Base-by-base conservation (phyloP, 352 stramenopile species). In the Elongisporangium undulatum region DNA sequence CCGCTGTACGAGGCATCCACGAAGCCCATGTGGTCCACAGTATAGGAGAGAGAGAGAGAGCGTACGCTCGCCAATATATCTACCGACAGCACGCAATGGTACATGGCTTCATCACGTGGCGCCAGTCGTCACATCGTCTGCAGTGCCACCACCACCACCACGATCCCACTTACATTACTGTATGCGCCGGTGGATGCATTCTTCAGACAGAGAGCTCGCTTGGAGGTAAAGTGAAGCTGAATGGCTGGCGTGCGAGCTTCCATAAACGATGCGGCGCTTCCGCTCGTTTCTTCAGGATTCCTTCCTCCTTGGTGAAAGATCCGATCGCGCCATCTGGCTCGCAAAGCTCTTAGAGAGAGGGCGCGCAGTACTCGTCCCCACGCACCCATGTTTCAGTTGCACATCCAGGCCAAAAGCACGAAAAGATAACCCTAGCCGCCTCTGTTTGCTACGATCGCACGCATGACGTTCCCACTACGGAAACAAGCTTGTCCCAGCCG, bases 11-110 rank as follows among this genome's bases (percentile, higher is more conserved):
- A 79, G 39, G 57, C 66, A 10, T 62, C 69, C 39, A 83, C 63
- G 62, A 83, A 81, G 58, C 71, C 74, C 2, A 73, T 83, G 69
- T 81, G 71, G 75, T 81, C 75, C 13, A 85, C 73, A 1, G 75
- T 85, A 20, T 85, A 57, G 53, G 26, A 45, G 34, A 45, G 34
- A 45, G 34, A 56, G 26, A 45, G 34, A 45, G 34, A 45, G 34
- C 34, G 34, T 45, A 45, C 34, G 10, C 13, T 45, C 34, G 34
- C 34, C 34, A 45, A 45, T 45, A 45, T 45, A 45, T 45, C 34
- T 17, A 15, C 16, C 34, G 13, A 45, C 34, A 45, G 34, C 12
- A 45, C 34, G 34, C 34, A 16, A 17, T 45, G 10, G 34, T 45
- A 45, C 34, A 45, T 45, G 34, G 34, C 34, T 45, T 45, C 34